Percentiles rank a stretch among this genome's conserved stretches.
These are phyloP conservation scores for Amaranthus cruentus DNA, from an alignment of 148 eudicot species.

Conservation along the genomic window DNA sequence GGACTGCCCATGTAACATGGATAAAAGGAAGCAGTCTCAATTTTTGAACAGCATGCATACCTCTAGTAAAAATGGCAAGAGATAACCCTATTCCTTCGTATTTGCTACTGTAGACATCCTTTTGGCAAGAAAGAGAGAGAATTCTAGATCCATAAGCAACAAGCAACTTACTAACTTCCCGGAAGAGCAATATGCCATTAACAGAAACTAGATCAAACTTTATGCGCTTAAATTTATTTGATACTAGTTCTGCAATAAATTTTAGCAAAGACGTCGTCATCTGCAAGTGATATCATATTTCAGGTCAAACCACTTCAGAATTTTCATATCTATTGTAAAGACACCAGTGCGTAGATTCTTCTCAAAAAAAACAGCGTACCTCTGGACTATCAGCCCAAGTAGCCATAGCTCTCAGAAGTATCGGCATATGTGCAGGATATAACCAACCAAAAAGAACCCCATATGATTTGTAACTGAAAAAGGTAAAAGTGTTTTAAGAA, in stretches of 20 bases:
- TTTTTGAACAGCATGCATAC: conserved; percentile 29
- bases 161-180: conserved; percentile 88
- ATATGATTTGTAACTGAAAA: conserved; percentile 70
- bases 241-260: conserved; percentile 81
- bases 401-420: conserved; percentile 69
- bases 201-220: conserved; percentile 84
- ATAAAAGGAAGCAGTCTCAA: background rate
- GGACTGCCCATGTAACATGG: background rate
- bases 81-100: conserved; percentile 90
- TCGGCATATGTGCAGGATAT: conserved; percentile 76
- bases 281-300: conserved; percentile 34
- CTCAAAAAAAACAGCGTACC: conserved; percentile 35
- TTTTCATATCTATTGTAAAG: background rate
- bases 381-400: conserved; percentile 74
- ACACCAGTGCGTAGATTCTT: background rate
- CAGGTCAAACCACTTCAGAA: background rate
- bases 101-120: conserved; percentile 69
- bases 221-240: conserved; percentile 71
- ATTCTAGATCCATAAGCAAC: conserved; percentile 90
- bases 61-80: conserved; percentile 62
- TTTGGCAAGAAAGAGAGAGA: conserved; percentile 49
- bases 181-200: conserved; percentile 88
- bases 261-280: conserved; percentile 84
- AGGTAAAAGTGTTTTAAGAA: conserved; percentile 8
- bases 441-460: conserved; percentile 88